phyloP scores from a whole-genome alignment of 768 basidiomycete genomes.

The Hygrophorus pudorinus region DNA sequence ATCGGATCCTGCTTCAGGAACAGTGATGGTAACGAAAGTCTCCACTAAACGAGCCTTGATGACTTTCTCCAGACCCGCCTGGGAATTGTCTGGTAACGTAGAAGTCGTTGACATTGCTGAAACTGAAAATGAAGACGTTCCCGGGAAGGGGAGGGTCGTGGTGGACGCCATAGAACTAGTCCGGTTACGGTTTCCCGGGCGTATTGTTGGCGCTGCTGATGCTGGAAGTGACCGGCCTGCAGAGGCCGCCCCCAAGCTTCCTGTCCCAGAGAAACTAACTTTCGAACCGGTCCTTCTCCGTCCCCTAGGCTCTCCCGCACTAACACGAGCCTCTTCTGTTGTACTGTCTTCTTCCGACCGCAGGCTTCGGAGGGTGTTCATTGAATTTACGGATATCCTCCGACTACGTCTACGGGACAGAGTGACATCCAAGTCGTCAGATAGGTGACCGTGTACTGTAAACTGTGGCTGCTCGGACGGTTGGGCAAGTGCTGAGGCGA shows the following conservation, averaged over 20 bases:
- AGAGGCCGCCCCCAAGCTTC: slow-evolving; percentile 7
- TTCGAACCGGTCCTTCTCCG: slow-evolving; percentile 39
- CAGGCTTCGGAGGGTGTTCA: slow-evolving; percentile 34
- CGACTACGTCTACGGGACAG: slow-evolving; percentile 49
- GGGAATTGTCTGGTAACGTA: slow-evolving; percentile 49
- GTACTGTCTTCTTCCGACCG: slow-evolving; percentile 35
- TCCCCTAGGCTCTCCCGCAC: slow-evolving; percentile 21
- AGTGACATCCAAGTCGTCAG: slow-evolving; percentile 64
- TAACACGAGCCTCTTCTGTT: slow-evolving; percentile 17
- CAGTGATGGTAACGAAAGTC: slow-evolving; percentile 55
- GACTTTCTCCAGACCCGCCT: slow-evolving; percentile 58
- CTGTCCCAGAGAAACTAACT: slow-evolving; percentile 22
- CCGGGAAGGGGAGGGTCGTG: slow-evolving; percentile 19
- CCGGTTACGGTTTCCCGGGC: slow-evolving; percentile 30
- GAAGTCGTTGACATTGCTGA: slow-evolving; percentile 4
- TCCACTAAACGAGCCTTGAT: slow-evolving; percentile 67
- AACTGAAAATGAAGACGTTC: slow-evolving; percentile 8
- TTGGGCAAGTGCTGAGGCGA: slow-evolving; percentile 64
- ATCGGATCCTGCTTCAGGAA: neutral
- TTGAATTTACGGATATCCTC: slow-evolving; percentile 51
- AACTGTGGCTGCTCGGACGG: slow-evolving; percentile 56
- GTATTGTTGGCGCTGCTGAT: slow-evolving; percentile 20
- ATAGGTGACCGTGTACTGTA: slow-evolving; percentile 41
- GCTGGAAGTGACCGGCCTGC: neutral
- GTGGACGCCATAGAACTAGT: slow-evolving; percentile 47